Evolutionary conservation across 2,329 filamentous ascomycete species (phyloP), one percentile per base, ranked within the genome.

Genomic region (Trichophyton benhamiae): DNA sequence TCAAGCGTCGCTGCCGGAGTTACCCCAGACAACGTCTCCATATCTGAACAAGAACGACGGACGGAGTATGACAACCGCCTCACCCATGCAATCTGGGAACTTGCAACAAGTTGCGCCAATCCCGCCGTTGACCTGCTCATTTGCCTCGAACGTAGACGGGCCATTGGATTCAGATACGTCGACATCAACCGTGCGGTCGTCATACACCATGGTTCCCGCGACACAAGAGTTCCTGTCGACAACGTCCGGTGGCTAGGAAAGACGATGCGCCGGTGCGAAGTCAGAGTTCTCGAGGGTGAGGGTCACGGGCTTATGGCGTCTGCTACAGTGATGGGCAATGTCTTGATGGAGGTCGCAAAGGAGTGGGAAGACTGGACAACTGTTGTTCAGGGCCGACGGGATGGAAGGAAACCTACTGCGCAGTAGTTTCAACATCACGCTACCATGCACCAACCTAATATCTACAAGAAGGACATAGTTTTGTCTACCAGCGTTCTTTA

Each of bases 271-370:
- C 82, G 89, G 57, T 97, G 92, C 72, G 94, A 97, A 72, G 89
- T 99, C 13, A 81, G 92, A 3, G 85, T 97, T 3, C 79, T 99
- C 2, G 88, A 95, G 66, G 90, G 89, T 4, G 92, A 99, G 73
- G 90, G 91, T 2, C 94, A 99, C 71, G 92, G 94, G 0, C 78
- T 99, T 25, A 99, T 99, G 94, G 94, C 94, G 0, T 95, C 87
- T 66, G 91, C 94, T 0, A 79, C 80, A 13, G 92, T 97, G 52
- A 99, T 99, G 94, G 89, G 90, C 49, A 85, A 87, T 20, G 88
- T 97, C n/a, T 77, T 99, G 41, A 92, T 90, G 74, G 94, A 99
- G 76, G 95, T 99, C 69, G 88, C 89, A 59, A 86, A 86, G 66
- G 94, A 97, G 72, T 97, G 92, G 92, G 88, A 91, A 66, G 89